Base-by-base conservation (phyloP, 1,139 yeast genomes). In the Hemisphaericaspora xylofermentans region DNA sequence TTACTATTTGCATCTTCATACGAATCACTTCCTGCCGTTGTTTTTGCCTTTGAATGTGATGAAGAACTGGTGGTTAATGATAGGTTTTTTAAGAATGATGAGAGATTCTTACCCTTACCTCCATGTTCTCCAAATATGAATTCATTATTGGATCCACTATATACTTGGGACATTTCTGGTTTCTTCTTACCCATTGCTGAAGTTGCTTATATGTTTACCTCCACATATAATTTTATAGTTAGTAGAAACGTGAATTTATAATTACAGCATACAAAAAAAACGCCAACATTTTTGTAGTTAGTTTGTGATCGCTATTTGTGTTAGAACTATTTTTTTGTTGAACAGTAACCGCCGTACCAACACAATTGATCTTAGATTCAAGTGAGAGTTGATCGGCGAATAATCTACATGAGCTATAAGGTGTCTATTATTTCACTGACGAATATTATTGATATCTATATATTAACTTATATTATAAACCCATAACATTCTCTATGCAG, bases 91-190 rank as follows among this genome's bases (percentile, higher is more conserved):
- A 82, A 66, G 47, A 82, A 80, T 8, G 84, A 73, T 43, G 82
- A 70, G 26, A 82, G 68, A 33, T 82, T 75, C 44, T 80, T 80
- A 3, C 88, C 88, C 41, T 74, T 71, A 6, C 88, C 88, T 24
- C 88, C 89, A 40, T 74, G 71, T 51, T 81, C 87, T 27, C 83
- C 84, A 51, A 82, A 82, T 29, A 81, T 66, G 54, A 81, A 82
- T 58, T 82, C 89, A 49, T 78, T 79, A 48, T 58, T 63, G 43
- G 68, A 46, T 39, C 58, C 66, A 60, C 48, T 59, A 61, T 80
- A 78, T 36, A 78, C 72, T 62, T 79, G 84, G 18, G 80, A 74
- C 84, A 79, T 79, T 56, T 79, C 84, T 59, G 65, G 72, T 38
- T 64, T 68, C 60, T 70, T 71, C 58, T 68, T 71, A 40, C 72